Conservation (phyloP, 2,329 filamentous ascomycete genomes). For the Penicillium sp. region DNA sequence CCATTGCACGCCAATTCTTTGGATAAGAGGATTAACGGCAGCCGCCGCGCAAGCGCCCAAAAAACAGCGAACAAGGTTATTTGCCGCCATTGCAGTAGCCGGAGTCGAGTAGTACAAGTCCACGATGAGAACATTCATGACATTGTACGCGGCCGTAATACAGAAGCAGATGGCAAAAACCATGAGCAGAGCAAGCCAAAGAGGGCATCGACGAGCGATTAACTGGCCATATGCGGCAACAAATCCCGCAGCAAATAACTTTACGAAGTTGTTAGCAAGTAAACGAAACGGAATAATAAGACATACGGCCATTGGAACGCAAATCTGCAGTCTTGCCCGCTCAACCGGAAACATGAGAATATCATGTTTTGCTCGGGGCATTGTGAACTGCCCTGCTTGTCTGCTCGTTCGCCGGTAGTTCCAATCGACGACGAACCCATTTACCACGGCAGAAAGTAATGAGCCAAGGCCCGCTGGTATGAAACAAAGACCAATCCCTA, state of each 20-base stretch:
- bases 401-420: slow-evolving; percentile 68
- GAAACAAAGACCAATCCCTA: slow-evolving; percentile 47
- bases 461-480: slow-evolving; percentile 34
- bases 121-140: slow-evolving; percentile 51
- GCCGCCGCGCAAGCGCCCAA: slow-evolving; percentile 37
- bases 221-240: slow-evolving; percentile 17
- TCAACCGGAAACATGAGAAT: slow-evolving; percentile 55
- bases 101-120: slow-evolving; percentile 43
- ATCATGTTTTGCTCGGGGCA: slow-evolving; percentile 63
- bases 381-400: slow-evolving; percentile 59
- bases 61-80: slow-evolving; percentile 39
- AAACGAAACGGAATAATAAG: not conserved
- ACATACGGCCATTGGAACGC: slow-evolving; percentile 30
- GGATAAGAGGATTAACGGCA: slow-evolving; percentile 27
- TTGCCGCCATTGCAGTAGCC: slow-evolving; percentile 38
- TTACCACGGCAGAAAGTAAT: slow-evolving; percentile 28
- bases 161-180: slow-evolving; percentile 42
- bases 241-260: slow-evolving; percentile 18
- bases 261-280: not conserved
- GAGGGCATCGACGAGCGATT: slow-evolving; percentile 16
- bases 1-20: slow-evolving; percentile 14
- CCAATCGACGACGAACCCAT: slow-evolving; percentile 58
- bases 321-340: slow-evolving; percentile 37
- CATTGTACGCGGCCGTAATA: slow-evolving; percentile 46
- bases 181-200: slow-evolving; percentile 33